These are phyloP conservation scores for Atkinsonella texensis DNA, from an alignment of 2,329 filamentous ascomycete species.

Conservation along the genomic window DNA sequence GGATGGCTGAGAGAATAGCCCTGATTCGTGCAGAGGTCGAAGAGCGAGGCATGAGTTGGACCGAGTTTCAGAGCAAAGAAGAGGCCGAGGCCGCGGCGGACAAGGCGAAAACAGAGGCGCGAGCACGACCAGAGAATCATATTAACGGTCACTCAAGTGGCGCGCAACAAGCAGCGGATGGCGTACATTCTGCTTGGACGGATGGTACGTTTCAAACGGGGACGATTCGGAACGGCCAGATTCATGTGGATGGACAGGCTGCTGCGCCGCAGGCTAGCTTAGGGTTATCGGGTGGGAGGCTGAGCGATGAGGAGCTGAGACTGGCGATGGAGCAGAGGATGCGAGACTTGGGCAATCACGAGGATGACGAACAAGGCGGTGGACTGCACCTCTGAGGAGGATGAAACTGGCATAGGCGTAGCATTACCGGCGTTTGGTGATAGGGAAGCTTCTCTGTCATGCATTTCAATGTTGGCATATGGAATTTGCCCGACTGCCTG, in stretches of 20 bases:
- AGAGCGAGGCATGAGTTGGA: conserved; percentile 42
- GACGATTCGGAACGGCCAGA: conserved; percentile 37
- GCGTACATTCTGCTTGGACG: conserved; percentile 37
- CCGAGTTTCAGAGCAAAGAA: conserved; percentile 39
- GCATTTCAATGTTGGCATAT: not conserved
- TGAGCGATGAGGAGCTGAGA: conserved; percentile 48
- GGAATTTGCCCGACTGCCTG: too few relatives aligned
- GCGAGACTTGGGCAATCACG: conserved; percentile 29
- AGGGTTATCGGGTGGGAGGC: conserved; percentile 26
- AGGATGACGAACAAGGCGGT: conserved; percentile 30
- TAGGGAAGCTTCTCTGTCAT: not conserved
- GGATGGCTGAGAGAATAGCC: conserved; percentile 54
- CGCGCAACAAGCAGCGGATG: conserved; percentile 2
- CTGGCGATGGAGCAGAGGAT: conserved; percentile 43
- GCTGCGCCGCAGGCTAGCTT: conserved; percentile 8
- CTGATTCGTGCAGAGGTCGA: conserved; percentile 55
- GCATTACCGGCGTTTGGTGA: conserved; percentile 2
- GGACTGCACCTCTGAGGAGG: conserved; percentile 46
- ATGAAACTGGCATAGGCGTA: not conserved
- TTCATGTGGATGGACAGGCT: conserved; percentile 29
- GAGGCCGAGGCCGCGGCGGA: conserved; percentile 25
- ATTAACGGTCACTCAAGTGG: not conserved
- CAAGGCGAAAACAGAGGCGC: conserved; percentile 10
- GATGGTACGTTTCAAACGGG: conserved; percentile 55
- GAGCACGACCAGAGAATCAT: conserved; percentile 2